These are phyloP conservation scores for Leishmania lainsoni DNA, from an alignment of 208 protist species.

Conservation along the genomic window DNA sequence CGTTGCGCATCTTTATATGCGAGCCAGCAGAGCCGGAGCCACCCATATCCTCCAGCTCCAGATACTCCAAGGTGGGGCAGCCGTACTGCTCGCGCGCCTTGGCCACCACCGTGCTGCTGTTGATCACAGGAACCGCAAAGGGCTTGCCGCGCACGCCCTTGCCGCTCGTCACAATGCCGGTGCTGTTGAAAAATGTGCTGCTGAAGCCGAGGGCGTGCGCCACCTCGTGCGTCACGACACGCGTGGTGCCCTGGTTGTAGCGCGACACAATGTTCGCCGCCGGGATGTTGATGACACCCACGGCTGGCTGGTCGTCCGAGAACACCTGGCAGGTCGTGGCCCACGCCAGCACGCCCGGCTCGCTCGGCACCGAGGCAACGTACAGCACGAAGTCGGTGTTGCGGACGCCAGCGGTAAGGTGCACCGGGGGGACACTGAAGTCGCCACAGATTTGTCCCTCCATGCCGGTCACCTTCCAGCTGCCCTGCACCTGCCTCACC, in stretches of 20 bases:
- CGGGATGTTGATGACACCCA: constrained; percentile 57
- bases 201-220: constrained; percentile 84
- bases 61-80: constrained; percentile 50
- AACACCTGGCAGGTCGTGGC: constrained; percentile 41
- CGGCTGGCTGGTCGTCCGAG: constrained; percentile 22
- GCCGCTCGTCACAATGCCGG: constrained; percentile 6
- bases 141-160: constrained; percentile 32
- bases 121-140: constrained; percentile 17
- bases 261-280: constrained; percentile 26
- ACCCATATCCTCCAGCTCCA: too few species aligned
- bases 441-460: background rate
- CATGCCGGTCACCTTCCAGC: constrained; percentile 26
- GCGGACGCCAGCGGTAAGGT: constrained; percentile 42
- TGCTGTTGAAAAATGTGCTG: constrained; percentile 12
- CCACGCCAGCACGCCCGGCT: constrained; percentile 33
- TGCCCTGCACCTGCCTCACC: constrained; percentile 32
- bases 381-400: constrained; percentile 71
- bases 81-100: constrained; percentile 76
- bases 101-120: constrained; percentile 30
- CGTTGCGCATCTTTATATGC: too few species aligned
- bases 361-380: constrained; percentile 42
- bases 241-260: constrained; percentile 17
- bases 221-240: constrained; percentile 71
- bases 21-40: too few species aligned
- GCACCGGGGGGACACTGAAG: constrained; percentile 16